Evolutionary conservation across 176 grass and related monocot species (phyloP).

Genomic region (Hyparrhenia diplandra): DNA sequence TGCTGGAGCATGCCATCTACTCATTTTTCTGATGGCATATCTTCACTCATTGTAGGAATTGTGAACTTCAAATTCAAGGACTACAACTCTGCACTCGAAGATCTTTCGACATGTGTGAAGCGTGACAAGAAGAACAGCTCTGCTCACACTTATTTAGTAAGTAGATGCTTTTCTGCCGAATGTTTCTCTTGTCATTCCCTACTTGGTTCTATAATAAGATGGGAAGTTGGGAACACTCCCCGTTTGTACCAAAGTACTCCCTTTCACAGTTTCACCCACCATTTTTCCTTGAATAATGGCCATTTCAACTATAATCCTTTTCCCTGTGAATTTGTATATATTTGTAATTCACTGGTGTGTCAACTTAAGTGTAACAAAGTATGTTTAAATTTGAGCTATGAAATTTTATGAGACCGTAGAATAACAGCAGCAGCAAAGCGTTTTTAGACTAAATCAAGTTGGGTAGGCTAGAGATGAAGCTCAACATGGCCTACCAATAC

Average conservation of each 20-base stretch:
- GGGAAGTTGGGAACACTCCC: not conserved
- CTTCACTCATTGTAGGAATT: conserved; percentile 61
- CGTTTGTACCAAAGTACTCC: not conserved
- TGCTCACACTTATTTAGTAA: conserved; percentile 92
- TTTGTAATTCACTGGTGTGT: not conserved
- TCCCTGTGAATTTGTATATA: not conserved
- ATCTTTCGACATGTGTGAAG: conserved; percentile 84
- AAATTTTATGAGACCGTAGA: not conserved
- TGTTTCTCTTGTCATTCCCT: not conserved
- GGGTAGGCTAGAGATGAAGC: not conserved
- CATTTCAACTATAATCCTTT: not conserved
- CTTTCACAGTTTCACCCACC: not conserved
- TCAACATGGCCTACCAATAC: not conserved
- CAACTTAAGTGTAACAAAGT: conserved; percentile 5
- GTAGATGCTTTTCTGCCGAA: not conserved
- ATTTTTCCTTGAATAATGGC: not conserved
- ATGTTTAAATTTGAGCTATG: conserved; percentile 16
- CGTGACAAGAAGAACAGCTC: conserved; percentile 92
- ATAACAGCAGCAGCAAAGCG: not conserved
- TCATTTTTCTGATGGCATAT: conserved; percentile 37
- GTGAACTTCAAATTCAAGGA: conserved; percentile 99
- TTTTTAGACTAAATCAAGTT: not conserved
- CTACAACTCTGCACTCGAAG: conserved; percentile 77
- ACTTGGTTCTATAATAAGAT: not conserved
- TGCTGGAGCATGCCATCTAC: not conserved